phyloP scores from a whole-genome alignment of 2,329 filamentous ascomycete species.

The Hypoxylon sp. region DNA sequence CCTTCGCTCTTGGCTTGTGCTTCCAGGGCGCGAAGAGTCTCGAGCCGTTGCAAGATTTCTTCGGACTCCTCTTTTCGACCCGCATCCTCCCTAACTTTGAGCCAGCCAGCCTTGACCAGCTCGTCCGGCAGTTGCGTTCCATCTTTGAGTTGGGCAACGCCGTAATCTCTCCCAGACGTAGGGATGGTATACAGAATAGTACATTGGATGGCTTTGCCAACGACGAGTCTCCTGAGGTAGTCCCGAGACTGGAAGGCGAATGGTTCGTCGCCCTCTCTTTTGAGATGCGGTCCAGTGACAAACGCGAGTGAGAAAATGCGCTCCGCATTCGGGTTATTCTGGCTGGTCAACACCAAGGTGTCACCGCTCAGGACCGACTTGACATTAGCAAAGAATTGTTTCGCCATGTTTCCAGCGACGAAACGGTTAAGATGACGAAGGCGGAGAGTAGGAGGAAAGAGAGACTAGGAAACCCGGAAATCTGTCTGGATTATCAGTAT shows the following conservation, averaged over 20 bases:
- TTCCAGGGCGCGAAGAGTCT: conserved; percentile 84
- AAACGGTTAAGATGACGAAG: conserved; percentile 59
- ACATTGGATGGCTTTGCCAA: conserved; percentile 91
- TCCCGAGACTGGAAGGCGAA: conserved; percentile 96
- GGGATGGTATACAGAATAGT: conserved; percentile 89
- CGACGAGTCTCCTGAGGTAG: conserved; percentile 84
- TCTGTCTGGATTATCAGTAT: conserved; percentile 45
- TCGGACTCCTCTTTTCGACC: conserved; percentile 91
- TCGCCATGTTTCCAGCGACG: conserved; percentile 55
- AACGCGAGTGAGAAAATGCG: conserved; percentile 91
- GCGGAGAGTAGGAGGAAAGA: conserved; percentile 12
- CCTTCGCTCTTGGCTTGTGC: conserved; percentile 81
- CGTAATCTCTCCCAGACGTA: conserved; percentile 88
- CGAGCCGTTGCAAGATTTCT: conserved; percentile 78
- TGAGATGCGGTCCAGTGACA: conserved; percentile 88
- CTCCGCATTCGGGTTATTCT: conserved; percentile 85
- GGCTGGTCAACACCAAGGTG: conserved; percentile 86
- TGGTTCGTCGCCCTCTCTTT: conserved; percentile 90
- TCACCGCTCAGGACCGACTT: conserved; percentile 97
- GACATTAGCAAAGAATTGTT: conserved; percentile 78
- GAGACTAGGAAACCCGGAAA: conserved; percentile 31
- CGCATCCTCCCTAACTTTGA: conserved; percentile 94
- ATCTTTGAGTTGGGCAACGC: conserved; percentile 81
- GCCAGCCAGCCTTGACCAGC: conserved; percentile 88
- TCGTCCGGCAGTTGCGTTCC: conserved; percentile 85